These are phyloP conservation scores for Camellia granthamiana DNA, from an alignment of 148 eudicot species.

Conservation along the genomic window DNA sequence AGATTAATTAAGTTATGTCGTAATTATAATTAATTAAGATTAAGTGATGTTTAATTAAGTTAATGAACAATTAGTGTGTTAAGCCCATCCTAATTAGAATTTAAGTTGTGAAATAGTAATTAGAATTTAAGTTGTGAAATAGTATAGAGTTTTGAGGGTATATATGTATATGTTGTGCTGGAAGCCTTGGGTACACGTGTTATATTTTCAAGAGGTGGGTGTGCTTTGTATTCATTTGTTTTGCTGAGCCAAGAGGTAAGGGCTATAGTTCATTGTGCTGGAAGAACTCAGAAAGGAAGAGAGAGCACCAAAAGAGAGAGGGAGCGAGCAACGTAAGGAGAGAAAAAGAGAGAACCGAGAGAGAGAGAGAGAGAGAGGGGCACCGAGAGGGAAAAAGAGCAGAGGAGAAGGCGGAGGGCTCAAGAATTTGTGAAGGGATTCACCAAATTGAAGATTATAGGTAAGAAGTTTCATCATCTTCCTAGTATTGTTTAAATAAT, in stretches of 20 bases:
- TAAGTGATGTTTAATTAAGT: no score
- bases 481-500: not conserved
- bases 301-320: not conserved
- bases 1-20: no score
- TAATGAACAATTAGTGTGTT: not conserved
- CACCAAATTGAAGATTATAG: no score
- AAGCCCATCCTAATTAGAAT: not conserved
- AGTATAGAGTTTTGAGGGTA: not conserved
- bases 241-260: not conserved
- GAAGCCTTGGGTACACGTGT: no score
- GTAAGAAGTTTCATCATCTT: no score
- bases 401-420: no score
- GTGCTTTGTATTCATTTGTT: no score
- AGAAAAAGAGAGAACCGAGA: not conserved
- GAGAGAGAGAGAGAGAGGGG: no score
- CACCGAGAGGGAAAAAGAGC: no score
- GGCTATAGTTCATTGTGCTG: not conserved
- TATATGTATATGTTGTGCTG: not conserved
- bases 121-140: not conserved
- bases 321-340: not conserved
- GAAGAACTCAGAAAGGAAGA: not conserved
- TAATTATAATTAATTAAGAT: no score
- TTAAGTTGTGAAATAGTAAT: not conserved
- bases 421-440: not conserved
- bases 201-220: no score